Evolutionary conservation across 257 asterid species (phyloP), one percentile per base, ranked within the genome.

Genomic region (Rubia yunnanensis): DNA sequence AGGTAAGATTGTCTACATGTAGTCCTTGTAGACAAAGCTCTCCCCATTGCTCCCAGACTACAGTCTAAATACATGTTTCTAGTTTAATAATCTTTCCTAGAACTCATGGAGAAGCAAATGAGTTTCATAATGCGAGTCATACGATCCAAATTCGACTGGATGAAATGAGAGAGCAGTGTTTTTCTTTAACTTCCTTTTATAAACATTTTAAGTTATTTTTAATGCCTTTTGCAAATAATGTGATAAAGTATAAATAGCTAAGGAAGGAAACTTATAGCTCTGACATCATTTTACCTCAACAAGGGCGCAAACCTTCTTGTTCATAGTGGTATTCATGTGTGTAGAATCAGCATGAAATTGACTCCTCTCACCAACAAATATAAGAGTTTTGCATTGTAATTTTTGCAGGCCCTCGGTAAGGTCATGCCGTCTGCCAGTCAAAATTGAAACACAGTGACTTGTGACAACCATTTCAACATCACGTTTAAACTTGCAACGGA

Each of bases 341-440:
- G 85, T 79, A 69, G 95, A 81, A 75, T 85, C 95, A 49, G 80
- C 79, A 70, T 87, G 88, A 76, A 84, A 87, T 15, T 89, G 88
- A 60, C 92, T 85, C 73, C 75, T 74, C 77, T 87, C 95, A 65
- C 95, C 95, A 6, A 87, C 89, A 74, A 84, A 79, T 18, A 87
- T 87, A 70, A 87, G 77, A 49, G 92, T 76, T 58, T 86, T 83
- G 57, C 92, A 87, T 64, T 83, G 71, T 62, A 87, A 65, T 54
- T 62, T 80, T 74, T 80, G 70, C 66, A 87, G 76, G 73, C 88
- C 79, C 41, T 81, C 82, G 17, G 84, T 79, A 27, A 85, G 77
- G 76, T 87, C 92, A 68, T 83, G 86, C 70, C 95, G 78, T 85
- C 95, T 87, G 83, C 53, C 64, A 64, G 44, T 36, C 68, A 65